These are phyloP conservation scores for Mycena rosella DNA, from an alignment of 768 basidiomycete genomes.

Conservation along the genomic window DNA sequence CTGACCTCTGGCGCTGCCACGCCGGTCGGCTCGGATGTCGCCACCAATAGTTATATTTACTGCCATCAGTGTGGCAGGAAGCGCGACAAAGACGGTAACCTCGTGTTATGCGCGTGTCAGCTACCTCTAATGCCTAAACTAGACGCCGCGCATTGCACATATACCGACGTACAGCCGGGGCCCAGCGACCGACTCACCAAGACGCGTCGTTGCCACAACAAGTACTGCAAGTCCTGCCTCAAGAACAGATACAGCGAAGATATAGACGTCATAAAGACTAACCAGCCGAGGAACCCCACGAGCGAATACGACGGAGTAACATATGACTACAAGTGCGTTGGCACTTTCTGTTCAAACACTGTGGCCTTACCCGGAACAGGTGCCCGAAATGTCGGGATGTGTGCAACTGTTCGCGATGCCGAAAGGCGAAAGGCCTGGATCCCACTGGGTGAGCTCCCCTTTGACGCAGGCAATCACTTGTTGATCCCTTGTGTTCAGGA, in stretches of 20 bases:
- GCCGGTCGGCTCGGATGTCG: constrained; percentile 30
- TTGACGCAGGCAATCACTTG: constrained; percentile 4
- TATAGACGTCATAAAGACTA: constrained; percentile 55
- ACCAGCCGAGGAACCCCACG: constrained; percentile 26
- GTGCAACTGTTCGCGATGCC: constrained; percentile 78
- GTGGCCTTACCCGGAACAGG: constrained; percentile 50
- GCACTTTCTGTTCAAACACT: background rate
- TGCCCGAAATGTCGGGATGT: constrained; percentile 76
- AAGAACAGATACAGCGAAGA: constrained; percentile 75
- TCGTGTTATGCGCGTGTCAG: constrained; percentile 20
- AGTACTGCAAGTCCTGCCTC: constrained; percentile 76
- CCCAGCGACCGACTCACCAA: constrained; percentile 40
- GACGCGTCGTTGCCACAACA: constrained; percentile 63
- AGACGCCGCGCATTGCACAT: constrained; percentile 55
- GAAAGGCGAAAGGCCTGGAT: constrained; percentile 71
- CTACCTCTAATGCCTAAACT: constrained; percentile 11
- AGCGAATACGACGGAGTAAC: constrained; percentile 43
- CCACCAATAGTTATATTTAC: constrained; percentile 55
- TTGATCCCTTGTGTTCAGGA: constrained; percentile 19
- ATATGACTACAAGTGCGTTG: constrained; percentile 67
- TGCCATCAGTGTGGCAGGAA: constrained; percentile 83
- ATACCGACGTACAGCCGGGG: constrained; percentile 38
- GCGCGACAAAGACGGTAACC: constrained; percentile 57
- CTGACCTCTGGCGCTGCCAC: constrained; percentile 32
- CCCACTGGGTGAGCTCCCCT: constrained; percentile 65